Conservation (phyloP, 164 flowering plant genomes). For the Santalum album region DNA sequence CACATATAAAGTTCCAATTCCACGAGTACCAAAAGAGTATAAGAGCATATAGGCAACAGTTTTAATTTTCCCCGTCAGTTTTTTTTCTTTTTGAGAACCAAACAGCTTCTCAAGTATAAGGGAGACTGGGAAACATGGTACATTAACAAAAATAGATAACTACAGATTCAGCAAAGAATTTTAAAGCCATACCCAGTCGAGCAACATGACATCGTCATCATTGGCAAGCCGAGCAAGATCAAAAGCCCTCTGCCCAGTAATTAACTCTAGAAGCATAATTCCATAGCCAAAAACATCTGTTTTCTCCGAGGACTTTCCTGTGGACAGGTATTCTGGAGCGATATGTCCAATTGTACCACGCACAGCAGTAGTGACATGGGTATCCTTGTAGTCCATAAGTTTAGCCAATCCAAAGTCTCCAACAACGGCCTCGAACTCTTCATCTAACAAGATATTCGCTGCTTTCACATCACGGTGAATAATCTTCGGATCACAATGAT, state of each 20-base stretch:
- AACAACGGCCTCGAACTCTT: conserved; percentile 95
- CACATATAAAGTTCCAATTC: too few relatives aligned
- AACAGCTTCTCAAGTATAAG: background rate
- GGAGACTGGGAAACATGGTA: background rate
- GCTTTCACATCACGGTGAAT: conserved; percentile 97
- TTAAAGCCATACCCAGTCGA: conserved; percentile 75
- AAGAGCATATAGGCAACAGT: too few relatives aligned
- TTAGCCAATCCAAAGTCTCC: conserved; percentile 98
- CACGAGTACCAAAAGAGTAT: too few relatives aligned
- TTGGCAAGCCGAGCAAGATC: conserved; percentile 96
- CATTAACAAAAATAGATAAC: background rate
- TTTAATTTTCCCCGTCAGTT: too few relatives aligned
- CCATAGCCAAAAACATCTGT: conserved; percentile 96
- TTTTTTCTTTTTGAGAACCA: too few relatives aligned
- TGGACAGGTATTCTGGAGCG: conserved; percentile 89
- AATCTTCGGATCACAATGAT: conserved; percentile 94
- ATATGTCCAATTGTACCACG: conserved; percentile 96
- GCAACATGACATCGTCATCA: conserved; percentile 95
- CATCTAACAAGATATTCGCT: conserved; percentile 86
- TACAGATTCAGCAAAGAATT: background rate
- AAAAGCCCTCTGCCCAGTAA: conserved; percentile 90
- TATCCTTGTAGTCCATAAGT: conserved; percentile 94
- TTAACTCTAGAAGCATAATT: conserved; percentile 89
- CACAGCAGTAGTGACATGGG: conserved; percentile 94
- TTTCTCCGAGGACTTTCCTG: conserved; percentile 88